Percentiles rank a stretch among this genome's conserved stretches.
Evolutionary conservation across 495 filamentous ascomycete species (phyloP).

Genomic region (Bryoglossum gracile): DNA sequence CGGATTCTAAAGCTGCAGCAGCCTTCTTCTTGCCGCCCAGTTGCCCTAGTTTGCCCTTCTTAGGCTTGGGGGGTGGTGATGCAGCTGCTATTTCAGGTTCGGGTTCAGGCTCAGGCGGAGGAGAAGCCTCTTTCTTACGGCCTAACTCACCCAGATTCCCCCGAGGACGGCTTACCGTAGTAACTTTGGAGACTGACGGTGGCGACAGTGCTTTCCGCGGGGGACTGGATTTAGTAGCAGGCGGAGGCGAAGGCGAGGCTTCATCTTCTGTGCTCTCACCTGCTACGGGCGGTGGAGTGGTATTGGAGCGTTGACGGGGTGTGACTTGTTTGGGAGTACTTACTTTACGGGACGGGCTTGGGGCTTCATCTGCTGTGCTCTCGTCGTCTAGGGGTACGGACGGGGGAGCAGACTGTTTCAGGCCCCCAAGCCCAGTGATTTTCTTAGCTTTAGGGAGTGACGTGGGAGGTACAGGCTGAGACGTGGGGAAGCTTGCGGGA

Average conservation of each 20-base stretch:
- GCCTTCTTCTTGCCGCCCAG: conserved; percentile 17
- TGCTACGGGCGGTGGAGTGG: not conserved
- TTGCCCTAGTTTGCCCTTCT: conserved; percentile 13
- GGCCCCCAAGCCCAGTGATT: conserved; percentile 13
- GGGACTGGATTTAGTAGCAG: too few species aligned
- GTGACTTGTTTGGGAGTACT: not conserved
- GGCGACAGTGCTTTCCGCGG: conserved; percentile 20
- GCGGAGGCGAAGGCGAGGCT: not conserved
- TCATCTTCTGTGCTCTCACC: conserved; percentile 11
- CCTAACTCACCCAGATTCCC: conserved; percentile 21
- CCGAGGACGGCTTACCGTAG: conserved; percentile 19
- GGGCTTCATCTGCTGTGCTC: conserved; percentile 3
- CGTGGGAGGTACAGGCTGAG: conserved; percentile 4
- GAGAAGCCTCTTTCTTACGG: conserved; percentile 21
- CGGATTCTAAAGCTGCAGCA: not conserved
- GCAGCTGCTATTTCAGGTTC: not conserved
- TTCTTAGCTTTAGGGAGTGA: conserved; percentile 11
- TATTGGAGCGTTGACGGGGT: too few species aligned
- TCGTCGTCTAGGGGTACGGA: conserved; percentile 15
- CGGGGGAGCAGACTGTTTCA: not conserved
- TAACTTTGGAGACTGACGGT: conserved; percentile 5
- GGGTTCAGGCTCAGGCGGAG: conserved; percentile 8
- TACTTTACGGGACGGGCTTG: not conserved
- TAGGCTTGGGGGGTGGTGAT: conserved; percentile 3
- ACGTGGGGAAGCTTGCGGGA: conserved; percentile 19